Base-by-base conservation (phyloP, 1,284 basidiomycete genomes). In the Pterulicium gracile region DNA sequence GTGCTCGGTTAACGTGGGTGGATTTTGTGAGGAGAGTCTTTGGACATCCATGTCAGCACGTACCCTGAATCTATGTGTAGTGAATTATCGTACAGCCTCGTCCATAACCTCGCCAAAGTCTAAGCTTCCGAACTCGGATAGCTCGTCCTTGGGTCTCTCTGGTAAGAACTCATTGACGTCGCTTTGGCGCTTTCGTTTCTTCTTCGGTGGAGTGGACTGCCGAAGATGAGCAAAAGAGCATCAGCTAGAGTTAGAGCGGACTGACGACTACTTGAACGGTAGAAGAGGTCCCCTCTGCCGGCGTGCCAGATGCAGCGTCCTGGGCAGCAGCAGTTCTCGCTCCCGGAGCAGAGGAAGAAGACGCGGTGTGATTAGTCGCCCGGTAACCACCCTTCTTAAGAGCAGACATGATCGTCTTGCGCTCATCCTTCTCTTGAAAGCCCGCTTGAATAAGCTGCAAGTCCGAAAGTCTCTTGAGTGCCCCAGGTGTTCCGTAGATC, bases 1-100 rank as follows among this genome's bases (percentile, higher is more conserved):
- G 94, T 1, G 94, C 93, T 17, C 94, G 81, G 62, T 98, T 98
- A 45, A 90, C 75, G 5, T 91, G 71, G 20, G 79, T 73, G 7
- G 63, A 75, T 55, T 81, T 86, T 36, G 59, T 67, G 52, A 58
- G 67, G 27, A 93, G 68, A 19, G 70, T 61, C 86, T 90, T 44
- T 14, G 15, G n/a, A n/a, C n/a, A n/a, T n/a, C n/a, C n/a, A n/a
- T n/a, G n/a, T 46, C 12, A 21, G 13, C 24, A 40, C 21, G 12
- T 15, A 36, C 19, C 23, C 20, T 45, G 10, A 19, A n/a, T n/a
- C n/a, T n/a, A n/a, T n/a, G n/a, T n/a, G n/a, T n/a, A n/a, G n/a
- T n/a, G n/a, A n/a, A n/a, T n/a, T n/a, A 45, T 35, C 41, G 13
- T 55, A 83, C 82, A 62, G 78, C 67, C 56, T 86, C 84, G 52